phyloP scores from a whole-genome alignment of 441 rosid species.

The Erysimum pusillum region DNA sequence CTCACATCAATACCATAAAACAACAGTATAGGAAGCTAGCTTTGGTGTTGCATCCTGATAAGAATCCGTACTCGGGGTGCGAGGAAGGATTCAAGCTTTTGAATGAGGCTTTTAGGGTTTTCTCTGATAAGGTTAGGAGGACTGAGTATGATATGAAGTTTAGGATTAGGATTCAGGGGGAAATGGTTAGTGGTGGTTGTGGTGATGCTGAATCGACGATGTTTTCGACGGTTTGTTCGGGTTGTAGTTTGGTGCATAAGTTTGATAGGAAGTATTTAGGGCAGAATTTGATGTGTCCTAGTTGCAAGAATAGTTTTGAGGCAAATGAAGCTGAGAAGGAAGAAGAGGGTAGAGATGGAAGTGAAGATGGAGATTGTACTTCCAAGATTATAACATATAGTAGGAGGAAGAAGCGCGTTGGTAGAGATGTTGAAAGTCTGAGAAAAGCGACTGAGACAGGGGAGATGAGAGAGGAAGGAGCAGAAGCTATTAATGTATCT shows the following conservation, averaged over 20 bases:
- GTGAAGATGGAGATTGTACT: constrained; percentile 31
- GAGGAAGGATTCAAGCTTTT: constrained; percentile 91
- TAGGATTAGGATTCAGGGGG: constrained; percentile 76
- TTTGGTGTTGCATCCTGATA: constrained; percentile 77
- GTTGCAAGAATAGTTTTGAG: constrained; percentile 73
- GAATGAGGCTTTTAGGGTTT: constrained; percentile 76
- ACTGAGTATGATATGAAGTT: constrained; percentile 78
- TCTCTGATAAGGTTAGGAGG: constrained; percentile 72
- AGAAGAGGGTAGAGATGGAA: constrained; percentile 37
- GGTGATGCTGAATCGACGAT: constrained; percentile 51
- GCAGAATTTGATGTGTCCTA: constrained; percentile 75
- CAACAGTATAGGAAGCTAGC: constrained; percentile 82
- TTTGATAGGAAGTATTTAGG: constrained; percentile 81
- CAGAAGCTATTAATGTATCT: constrained; percentile 47
- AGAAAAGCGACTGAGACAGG: constrained; percentile 36
- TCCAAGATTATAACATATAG: constrained; percentile 37
- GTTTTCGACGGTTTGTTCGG: constrained; percentile 73
- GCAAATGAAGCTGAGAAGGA: constrained; percentile 69
- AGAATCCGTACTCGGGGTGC: constrained; percentile 68
- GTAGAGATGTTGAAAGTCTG: constrained; percentile 35
- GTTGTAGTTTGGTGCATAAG: constrained; percentile 73
- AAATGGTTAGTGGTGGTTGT: constrained; percentile 50
- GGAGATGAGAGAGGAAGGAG: constrained; percentile 55
- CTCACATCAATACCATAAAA: constrained; percentile 68
- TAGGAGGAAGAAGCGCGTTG: constrained; percentile 43